These are phyloP conservation scores for Rhizopus sp. DNA, from an alignment of 371 early-diverging fungal genomes.

Conservation along the genomic window DNA sequence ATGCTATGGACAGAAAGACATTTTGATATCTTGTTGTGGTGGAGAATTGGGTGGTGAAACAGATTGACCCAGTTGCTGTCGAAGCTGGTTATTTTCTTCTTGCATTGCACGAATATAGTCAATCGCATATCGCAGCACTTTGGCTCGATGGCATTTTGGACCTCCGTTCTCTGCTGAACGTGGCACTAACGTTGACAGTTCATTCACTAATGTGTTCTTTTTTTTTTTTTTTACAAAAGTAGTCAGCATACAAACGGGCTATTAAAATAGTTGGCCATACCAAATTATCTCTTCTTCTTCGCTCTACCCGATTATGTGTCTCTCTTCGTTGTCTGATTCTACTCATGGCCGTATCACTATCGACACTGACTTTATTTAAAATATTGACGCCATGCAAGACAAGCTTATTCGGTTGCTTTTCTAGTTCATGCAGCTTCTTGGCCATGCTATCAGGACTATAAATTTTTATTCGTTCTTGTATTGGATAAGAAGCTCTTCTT, in stretches of 20 bases:
- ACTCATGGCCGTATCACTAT: slow-evolving; percentile 56
- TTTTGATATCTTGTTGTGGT: too few species aligned
- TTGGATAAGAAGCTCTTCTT: slow-evolving; percentile 29
- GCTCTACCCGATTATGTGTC: slow-evolving; percentile 61
- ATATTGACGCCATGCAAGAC: slow-evolving; percentile 49
- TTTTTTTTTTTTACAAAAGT: slow-evolving; percentile 11
- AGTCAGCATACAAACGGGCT: not conserved
- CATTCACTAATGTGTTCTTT: slow-evolving; percentile 25
- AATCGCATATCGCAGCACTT: slow-evolving; percentile 26
- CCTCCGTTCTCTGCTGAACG: slow-evolving; percentile 18
- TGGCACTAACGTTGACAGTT: slow-evolving; percentile 25
- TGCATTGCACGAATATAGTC: slow-evolving; percentile 24
- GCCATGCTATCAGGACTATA: slow-evolving; percentile 32
- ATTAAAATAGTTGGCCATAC: slow-evolving; percentile 5
- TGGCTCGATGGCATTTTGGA: slow-evolving; percentile 31
- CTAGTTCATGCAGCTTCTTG: slow-evolving; percentile 16
- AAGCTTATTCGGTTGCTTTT: slow-evolving; percentile 22
- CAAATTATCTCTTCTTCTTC: slow-evolving; percentile 52
- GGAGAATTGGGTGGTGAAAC: not conserved
- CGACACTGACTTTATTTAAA: slow-evolving; percentile 55
- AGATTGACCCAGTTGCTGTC: slow-evolving; percentile 19
- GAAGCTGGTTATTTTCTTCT: slow-evolving; percentile 22
- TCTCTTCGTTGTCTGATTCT: slow-evolving; percentile 55
- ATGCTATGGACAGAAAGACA: too few species aligned
- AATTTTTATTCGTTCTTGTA: slow-evolving; percentile 27